Evolutionary conservation across 176 grass and related monocot species (phyloP), one percentile per base, ranked within the genome.

Genomic region (Oryza rufipogon): DNA sequence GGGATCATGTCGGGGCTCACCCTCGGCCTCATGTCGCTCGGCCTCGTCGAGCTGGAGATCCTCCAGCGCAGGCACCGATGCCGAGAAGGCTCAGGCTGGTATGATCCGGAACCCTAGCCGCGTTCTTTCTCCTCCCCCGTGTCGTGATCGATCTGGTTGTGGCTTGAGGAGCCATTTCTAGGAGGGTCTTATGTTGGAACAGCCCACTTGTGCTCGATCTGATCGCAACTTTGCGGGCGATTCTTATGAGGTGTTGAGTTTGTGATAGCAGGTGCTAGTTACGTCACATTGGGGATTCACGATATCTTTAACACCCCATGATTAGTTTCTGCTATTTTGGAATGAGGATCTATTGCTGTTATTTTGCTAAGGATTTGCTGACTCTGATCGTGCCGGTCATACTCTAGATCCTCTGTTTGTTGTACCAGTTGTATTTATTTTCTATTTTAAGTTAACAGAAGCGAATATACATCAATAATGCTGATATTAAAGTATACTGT

Each of bases 1-100:
- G 97, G 97, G 68, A 99, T 99, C 86, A 99, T 99, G 97, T 99
- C 97, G 44, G 97, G 97, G 11, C 93, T 99, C 78, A 99, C 97
- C 45, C 93, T 99, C 12, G 97, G 97, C 1, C 88, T 99, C 78
- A 99, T 99, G 97, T 96, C 97, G 76, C 97, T 99, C 68, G 97
- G 97, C 78, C 91, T 96, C 64, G 97, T 99, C 78, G 97, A 99
- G 90, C 87, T 99, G 44, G 97, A 99, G 91, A 99, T 99, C 88
- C 91, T 99, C 22, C 97, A 99, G 86, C 91, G 97, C 74, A 99
- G 97, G 97, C 26, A 87, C 97, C 19, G 69, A 89, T 80, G 49
- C 80, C 22, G 97, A 99, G 91, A 96, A 99, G 90, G 91, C 81
- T 67, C 97, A 99, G 79, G 93, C 97, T 78, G 97, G 97, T 99